Conservation (phyloP, 257 asterid species). For the Solanum gandarillasii region DNA sequence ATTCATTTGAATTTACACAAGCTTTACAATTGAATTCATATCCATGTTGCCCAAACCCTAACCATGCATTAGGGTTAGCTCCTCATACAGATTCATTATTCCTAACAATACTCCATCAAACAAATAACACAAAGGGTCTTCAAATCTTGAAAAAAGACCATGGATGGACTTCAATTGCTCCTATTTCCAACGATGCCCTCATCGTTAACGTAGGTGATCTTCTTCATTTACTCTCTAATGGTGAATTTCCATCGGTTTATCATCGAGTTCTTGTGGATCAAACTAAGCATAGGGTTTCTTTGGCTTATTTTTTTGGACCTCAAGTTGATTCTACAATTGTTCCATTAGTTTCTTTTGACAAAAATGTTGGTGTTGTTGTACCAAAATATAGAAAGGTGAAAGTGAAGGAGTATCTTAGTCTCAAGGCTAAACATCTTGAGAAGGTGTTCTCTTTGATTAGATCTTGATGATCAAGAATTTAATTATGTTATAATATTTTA, state of each 20-base stretch:
- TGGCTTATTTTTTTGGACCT: slow-evolving; percentile 56
- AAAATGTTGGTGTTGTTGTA: background rate
- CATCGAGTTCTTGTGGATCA: slow-evolving; percentile 65
- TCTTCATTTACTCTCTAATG: slow-evolving; percentile 61
- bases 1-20: slow-evolving; percentile 21
- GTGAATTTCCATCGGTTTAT: slow-evolving; percentile 17
- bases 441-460: slow-evolving; percentile 34
- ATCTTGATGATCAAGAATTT: background rate
- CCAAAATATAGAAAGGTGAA: slow-evolving; percentile 35
- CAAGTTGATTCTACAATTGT: slow-evolving; percentile 26
- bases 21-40: slow-evolving; percentile 74
- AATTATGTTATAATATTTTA: background rate
- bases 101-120: slow-evolving; percentile 72
- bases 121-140: slow-evolving; percentile 47
- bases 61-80: slow-evolving; percentile 56
- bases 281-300: slow-evolving; percentile 31
- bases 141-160: slow-evolving; percentile 36
- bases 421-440: slow-evolving; percentile 54
- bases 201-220: slow-evolving; percentile 65
- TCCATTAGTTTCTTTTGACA: slow-evolving; percentile 17
- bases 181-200: slow-evolving; percentile 31
- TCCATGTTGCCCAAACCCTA: slow-evolving; percentile 77
- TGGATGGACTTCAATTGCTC: slow-evolving; percentile 47
- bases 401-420: slow-evolving; percentile 44
- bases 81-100: slow-evolving; percentile 75